phyloP scores from a whole-genome alignment of 2,329 filamentous ascomycete species.

The Penicillium sp. region DNA sequence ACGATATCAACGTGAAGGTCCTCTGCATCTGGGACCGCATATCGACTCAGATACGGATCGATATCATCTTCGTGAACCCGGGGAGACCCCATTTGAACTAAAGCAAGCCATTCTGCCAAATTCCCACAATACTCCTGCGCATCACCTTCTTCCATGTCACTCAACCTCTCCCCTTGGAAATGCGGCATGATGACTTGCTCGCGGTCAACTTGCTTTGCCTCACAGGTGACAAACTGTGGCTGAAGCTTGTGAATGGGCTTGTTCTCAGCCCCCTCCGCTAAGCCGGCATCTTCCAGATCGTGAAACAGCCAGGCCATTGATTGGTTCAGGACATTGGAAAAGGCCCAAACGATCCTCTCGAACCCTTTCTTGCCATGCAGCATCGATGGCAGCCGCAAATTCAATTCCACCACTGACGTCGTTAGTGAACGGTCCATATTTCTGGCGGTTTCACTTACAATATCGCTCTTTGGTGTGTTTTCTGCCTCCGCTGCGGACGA shows the following conservation, averaged over 20 bases:
- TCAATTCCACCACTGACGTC: conserved; percentile 68
- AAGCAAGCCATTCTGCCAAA: conserved; percentile 65
- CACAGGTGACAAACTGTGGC: conserved; percentile 38
- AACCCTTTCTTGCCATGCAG: conserved; percentile 81
- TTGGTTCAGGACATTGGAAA: conserved; percentile 71
- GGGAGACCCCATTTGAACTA: conserved; percentile 51
- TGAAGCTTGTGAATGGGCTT: conserved; percentile 39
- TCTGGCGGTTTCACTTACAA: conserved; percentile 52
- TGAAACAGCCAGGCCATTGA: conserved; percentile 77
- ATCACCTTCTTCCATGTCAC: conserved; percentile 42
- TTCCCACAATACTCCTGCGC: conserved; percentile 63
- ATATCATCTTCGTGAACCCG: conserved; percentile 41
- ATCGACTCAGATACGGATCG: conserved; percentile 49
- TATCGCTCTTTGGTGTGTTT: conserved; percentile 73
- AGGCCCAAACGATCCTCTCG: conserved; percentile 74
- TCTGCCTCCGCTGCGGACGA: conserved; percentile 58
- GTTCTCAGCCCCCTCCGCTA: conserved; percentile 48
- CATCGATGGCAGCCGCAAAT: conserved; percentile 76
- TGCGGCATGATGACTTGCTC: conserved; percentile 34
- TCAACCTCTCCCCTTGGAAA: conserved; percentile 25
- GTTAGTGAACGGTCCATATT: conserved; percentile 13
- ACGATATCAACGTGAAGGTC: conserved; percentile 32
- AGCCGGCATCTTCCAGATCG: conserved; percentile 50
- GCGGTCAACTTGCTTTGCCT: conserved; percentile 26
- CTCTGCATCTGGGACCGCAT: conserved; percentile 39